Base-by-base conservation (phyloP, 2,329 filamentous ascomycete genomes). In the Microthyrium microscopicum region DNA sequence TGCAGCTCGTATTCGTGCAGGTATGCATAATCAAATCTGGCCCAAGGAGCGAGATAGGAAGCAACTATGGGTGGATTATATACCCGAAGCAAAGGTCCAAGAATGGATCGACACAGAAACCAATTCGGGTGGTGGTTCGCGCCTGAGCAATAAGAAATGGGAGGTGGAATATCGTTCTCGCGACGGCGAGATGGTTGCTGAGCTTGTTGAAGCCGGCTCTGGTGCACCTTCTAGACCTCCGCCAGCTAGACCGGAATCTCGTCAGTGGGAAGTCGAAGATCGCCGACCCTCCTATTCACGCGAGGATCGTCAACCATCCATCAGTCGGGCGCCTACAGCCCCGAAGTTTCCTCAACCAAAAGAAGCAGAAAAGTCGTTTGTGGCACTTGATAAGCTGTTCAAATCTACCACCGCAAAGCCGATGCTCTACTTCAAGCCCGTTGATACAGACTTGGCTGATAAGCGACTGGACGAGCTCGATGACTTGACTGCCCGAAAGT, bases 61-160 rank as follows among this genome's bases (percentile, higher is more conserved):
- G 51, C 66, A 74, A 1, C 64, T 95, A 1, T 91, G 77, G 70
- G 81, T 82, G 3, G 89, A 98, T 51, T 95, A 89, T 51, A 66
- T 95, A 15, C 87, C 87, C 0, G 68, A 77, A 13, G 73, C 82
- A 18, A 70, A 73, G 41, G 66, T 91, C 4, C 52, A 60, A 11
- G 66, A 68, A 17, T 95, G 84, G 83, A 76, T 91, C 38, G 65
- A 70, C 5, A 65, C 57, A 26, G 82, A 92, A 52, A 59, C 73
- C 44, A 52, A 60, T 45, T 60, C 32, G 38, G 52, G 50, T 52
- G 65, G 29, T 52, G 58, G 34, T 53, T n/a, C n/a, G n/a, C 51
- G 49, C 46, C 13, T 42, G 50, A 34, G 52, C 50, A 9, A 46
- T 49, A 62, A 74, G 8, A 57, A 63, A 17, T 92, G 77, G 73